These are phyloP conservation scores for Perkinsus chesapeaki DNA, from an alignment of 169 alveolate species.

Conservation along the genomic window DNA sequence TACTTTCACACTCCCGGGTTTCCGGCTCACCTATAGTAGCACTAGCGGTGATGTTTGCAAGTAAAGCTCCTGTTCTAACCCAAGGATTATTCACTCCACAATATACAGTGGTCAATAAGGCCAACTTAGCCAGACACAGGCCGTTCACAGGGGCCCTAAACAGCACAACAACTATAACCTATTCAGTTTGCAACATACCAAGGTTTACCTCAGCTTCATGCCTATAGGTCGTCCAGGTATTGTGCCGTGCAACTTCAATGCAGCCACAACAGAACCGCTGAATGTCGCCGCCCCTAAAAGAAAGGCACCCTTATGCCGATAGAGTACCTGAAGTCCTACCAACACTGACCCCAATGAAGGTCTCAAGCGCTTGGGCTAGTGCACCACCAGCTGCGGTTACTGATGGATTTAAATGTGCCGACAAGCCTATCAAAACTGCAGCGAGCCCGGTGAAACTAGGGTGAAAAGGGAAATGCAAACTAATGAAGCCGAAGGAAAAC, in stretches of 20 bases:
- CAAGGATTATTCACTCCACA: not conserved
- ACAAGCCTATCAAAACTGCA: conserved; percentile 75
- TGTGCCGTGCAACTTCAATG: conserved; percentile 76
- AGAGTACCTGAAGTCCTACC: conserved; percentile 26
- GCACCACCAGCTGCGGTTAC: not conserved
- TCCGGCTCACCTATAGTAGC: not conserved
- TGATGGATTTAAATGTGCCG: conserved; percentile 25
- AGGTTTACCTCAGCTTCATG: conserved; percentile 56
- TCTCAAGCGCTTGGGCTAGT: conserved; percentile 51
- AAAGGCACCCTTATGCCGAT: conserved; percentile 54
- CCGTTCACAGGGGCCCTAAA: conserved; percentile 1
- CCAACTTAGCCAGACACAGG: not conserved
- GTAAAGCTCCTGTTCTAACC: not conserved
- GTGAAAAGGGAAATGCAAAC: not conserved
- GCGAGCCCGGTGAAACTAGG: conserved; percentile 84
- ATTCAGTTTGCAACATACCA: not conserved
- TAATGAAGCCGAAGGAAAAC: not conserved
- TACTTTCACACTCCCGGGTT: not conserved
- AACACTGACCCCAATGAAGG: conserved; percentile 59
- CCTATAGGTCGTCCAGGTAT: conserved; percentile 48
- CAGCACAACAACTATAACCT: not conserved
- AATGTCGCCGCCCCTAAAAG: conserved; percentile 81
- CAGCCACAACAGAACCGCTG: conserved; percentile 86
- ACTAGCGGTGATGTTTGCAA: not conserved
- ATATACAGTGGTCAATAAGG: not conserved